Base-by-base conservation (phyloP, 2,329 filamentous ascomycete genomes). In the Alternaria gaisen region DNA sequence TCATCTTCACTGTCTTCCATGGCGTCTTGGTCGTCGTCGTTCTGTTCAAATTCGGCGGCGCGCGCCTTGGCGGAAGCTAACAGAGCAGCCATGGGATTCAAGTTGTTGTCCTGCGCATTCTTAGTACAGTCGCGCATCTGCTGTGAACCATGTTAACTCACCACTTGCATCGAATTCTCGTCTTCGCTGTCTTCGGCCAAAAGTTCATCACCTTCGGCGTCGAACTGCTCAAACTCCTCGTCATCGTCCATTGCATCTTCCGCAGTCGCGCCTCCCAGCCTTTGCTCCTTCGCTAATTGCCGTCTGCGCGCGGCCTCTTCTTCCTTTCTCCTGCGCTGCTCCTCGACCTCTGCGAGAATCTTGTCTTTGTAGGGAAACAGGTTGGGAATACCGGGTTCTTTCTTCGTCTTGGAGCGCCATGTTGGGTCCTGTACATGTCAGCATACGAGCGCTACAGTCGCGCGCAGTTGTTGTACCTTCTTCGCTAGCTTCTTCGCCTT, bases 361-460 rank as follows among this genome's bases (percentile, higher is more conserved):
- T 91, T 94, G 79, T 97, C 94, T 83, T 99, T 99, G 85, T 95
- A 97, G 1, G 95, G 95, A 82, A 97, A 99, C 36, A 97, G 83
- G 77, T 98, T 99, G 41, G 95, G 95, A 64, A 99, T 97, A 50
- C 95, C 95, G 24, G 94, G 95, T 74, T 99, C 95, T 83, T 98
- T 99, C 87, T 97, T 98, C 70, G 97, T 79, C 79, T 93, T 92
- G 61, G 93, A 94, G 71, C 91, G 89, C 93, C 95, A 98, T 92
- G 97, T 89, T 34, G 95, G 94, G 80, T 97, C 97, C 88, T 88
- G 64, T 5, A 42, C n/a, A 3, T 20, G 60, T 80, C n/a, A 79
- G 69, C 26, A 40, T 51, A 14, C 30, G 24, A 24, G 36, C 12
- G 2, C 24, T 12, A 7, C 36, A 16, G 12, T 47, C 26, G 46